A percentile compares a stretch with the other conserved stretches of the same genome.
Conservation (phyloP, 495 filamentous ascomycete genomes). For the Xylona heveae region DNA sequence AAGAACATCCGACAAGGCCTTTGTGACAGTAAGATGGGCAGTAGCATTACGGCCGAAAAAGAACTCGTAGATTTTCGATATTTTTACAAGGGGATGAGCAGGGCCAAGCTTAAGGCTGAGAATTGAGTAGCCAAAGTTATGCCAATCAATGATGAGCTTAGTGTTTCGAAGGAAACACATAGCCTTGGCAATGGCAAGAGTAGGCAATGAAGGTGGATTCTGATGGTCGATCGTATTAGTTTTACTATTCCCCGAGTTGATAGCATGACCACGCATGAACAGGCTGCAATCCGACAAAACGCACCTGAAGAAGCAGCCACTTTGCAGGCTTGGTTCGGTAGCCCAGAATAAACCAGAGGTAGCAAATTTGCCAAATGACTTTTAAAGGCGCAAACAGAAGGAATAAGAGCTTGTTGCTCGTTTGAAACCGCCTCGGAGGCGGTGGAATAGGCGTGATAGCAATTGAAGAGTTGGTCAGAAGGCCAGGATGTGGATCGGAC, state of each 20-base stretch:
- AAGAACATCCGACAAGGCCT: conserved; percentile 65
- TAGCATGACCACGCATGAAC: background rate
- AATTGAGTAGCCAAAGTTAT: conserved; percentile 97
- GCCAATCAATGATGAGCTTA: conserved; percentile 83
- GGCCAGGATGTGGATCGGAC: conserved; percentile 21
- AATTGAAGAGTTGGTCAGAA: conserved; percentile 4
- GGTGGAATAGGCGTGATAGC: conserved; percentile 26
- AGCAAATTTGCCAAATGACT: conserved; percentile 57
- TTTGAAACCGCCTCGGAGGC: conserved; percentile 38
- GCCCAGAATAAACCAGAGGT: conserved; percentile 44
- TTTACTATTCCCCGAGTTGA: background rate
- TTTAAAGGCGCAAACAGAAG: conserved; percentile 65
- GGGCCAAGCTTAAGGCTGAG: conserved; percentile 43
- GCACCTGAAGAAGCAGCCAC: conserved; percentile 65
- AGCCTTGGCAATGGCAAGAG: conserved; percentile 49
- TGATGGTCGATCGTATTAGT: conserved; percentile 18
- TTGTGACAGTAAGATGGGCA: conserved; percentile 68
- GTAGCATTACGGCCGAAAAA: conserved; percentile 43
- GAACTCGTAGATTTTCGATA: conserved; percentile 55
- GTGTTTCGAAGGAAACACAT: conserved; percentile 62
- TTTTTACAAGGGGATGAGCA: conserved; percentile 49
- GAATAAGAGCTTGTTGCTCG: conserved; percentile 56
- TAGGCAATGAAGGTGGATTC: conserved; percentile 92
- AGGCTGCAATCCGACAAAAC: too few relatives aligned
- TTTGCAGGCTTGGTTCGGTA: conserved; percentile 49